Conservation (phyloP, 192 early-diverging fungal species). For the Fimicolochytrium jonesii region DNA sequence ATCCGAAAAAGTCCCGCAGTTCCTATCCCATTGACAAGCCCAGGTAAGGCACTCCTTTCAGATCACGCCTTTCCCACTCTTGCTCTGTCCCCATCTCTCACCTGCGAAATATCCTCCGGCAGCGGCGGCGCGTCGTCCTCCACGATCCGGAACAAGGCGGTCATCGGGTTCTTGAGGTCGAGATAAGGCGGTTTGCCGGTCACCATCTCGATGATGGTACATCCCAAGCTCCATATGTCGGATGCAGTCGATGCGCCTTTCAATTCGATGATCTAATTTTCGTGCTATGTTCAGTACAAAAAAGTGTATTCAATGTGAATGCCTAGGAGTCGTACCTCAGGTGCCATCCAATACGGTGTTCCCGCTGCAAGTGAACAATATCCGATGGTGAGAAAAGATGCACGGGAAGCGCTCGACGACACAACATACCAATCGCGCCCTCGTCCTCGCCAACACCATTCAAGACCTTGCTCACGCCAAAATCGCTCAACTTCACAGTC, state of each 20-base stretch:
- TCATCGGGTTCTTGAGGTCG: constrained; percentile 74
- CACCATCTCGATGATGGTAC: constrained; percentile 88
- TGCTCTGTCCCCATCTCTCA: no score
- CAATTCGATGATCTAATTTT: constrained; percentile 68
- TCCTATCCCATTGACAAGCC: no score
- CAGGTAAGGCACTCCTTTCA: no score
- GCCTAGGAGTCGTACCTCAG: constrained; percentile 30
- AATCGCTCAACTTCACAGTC: constrained; percentile 89
- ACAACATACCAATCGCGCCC: constrained; percentile 73
- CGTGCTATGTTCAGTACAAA: not conserved
- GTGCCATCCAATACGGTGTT: constrained; percentile 47
- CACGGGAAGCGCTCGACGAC: constrained; percentile 42
- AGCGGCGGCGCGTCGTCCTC: constrained; percentile 71
- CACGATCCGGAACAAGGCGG: constrained; percentile 87
- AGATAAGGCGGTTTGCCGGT: constrained; percentile 88
- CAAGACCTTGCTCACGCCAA: constrained; percentile 87
- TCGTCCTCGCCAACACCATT: constrained; percentile 51
- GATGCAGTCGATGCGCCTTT: constrained; percentile 80
- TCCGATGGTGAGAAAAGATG: not conserved
- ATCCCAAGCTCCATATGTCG: constrained; percentile 93
- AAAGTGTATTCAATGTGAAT: no score
- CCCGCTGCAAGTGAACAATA: constrained; percentile 9
- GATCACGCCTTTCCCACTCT: no score
- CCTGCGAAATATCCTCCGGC: constrained; percentile 68
- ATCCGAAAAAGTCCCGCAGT: constrained; percentile 70